These are phyloP conservation scores for Microcyclosporella mali DNA, from an alignment of 2,329 filamentous ascomycete genomes.

Conservation along the genomic window DNA sequence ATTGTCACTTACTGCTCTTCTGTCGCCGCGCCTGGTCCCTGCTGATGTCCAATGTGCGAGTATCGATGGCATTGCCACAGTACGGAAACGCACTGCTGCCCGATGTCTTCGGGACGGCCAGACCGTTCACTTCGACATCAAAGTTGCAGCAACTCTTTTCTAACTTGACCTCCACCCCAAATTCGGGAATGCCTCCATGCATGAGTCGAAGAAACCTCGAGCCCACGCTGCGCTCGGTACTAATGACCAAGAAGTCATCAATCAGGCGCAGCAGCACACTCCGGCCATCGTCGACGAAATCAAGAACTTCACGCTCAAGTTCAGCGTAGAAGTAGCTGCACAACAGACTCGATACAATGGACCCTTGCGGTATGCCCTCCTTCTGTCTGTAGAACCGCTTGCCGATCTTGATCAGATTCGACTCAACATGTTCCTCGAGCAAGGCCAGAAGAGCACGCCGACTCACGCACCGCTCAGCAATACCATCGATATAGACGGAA, in stretches of 20 bases:
- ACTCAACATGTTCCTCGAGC: conserved; percentile 69
- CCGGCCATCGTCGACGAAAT: conserved; percentile 53
- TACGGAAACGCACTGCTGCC: conserved; percentile 65
- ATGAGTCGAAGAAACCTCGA: conserved; percentile 69
- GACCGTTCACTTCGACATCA: conserved; percentile 52
- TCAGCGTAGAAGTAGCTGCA: conserved; percentile 97
- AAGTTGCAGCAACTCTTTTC: conserved; percentile 85
- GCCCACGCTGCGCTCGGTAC: conserved; percentile 60
- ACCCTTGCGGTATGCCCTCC: conserved; percentile 86
- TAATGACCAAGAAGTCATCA: conserved; percentile 90
- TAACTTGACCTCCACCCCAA: conserved; percentile 71
- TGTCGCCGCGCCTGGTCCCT: conserved; percentile 57
- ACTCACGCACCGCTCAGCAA: conserved; percentile 52
- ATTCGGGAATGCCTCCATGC: conserved; percentile 70
- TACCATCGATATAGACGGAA: conserved; percentile 70
- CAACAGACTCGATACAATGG: conserved; percentile 74
- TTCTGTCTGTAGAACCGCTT: conserved; percentile 85
- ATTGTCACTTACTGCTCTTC: conserved; percentile 43
- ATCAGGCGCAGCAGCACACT: conserved; percentile 74
- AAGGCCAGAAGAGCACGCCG: conserved; percentile 60
- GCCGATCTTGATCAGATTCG: conserved; percentile 81
- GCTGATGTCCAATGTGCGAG: conserved; percentile 64
- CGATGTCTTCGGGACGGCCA: conserved; percentile 43
- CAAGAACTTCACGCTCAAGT: conserved; percentile 64
- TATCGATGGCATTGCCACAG: conserved; percentile 75